A percentile compares a stretch with the other conserved stretches of the same genome.
phyloP scores from a whole-genome alignment of 164 flowering plant species.

The Warburgia ugandensis region DNA sequence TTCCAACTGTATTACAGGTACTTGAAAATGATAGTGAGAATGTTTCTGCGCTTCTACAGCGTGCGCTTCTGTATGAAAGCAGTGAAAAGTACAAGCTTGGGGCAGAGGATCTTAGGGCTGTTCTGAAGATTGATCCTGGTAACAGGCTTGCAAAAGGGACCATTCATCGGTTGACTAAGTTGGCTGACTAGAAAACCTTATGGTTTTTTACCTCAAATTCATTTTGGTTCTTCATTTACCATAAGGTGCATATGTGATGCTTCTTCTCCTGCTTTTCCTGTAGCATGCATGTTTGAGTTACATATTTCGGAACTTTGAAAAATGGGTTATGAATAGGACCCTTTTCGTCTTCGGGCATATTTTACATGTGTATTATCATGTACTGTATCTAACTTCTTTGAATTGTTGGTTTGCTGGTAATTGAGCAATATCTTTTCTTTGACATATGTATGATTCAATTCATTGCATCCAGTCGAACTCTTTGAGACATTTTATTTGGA shows the following conservation, averaged over 20 bases:
- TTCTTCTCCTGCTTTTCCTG: constrained; percentile 9
- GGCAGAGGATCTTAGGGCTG: constrained; percentile 88
- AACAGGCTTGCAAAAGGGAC: constrained; percentile 95
- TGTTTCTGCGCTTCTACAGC: constrained; percentile 75
- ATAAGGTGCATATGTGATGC: constrained; percentile 7
- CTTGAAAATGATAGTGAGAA: constrained; percentile 57
- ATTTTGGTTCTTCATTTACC: constrained; percentile 11
- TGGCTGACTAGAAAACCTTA: constrained; percentile 48
- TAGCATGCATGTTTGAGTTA: constrained; percentile 4
- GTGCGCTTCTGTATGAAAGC: constrained; percentile 95
- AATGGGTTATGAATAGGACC: neutral
- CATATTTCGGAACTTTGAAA: neutral
- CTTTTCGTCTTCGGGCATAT: neutral
- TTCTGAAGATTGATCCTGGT: constrained; percentile 82
- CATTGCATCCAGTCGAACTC: neutral
- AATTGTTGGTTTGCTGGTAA: neutral
- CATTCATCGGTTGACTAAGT: constrained; percentile 68
- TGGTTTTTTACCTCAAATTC: constrained; percentile 2
- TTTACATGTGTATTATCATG: neutral
- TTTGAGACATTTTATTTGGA: neutral
- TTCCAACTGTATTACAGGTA: constrained; percentile 59
- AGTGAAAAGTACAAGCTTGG: constrained; percentile 96
- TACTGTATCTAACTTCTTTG: neutral
- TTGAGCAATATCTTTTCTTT: neutral
- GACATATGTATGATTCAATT: neutral